Evolutionary conservation across 2,329 filamentous ascomycete species (phyloP), one percentile per base, ranked within the genome.

Genomic region (Zymoseptoria crescenta): DNA sequence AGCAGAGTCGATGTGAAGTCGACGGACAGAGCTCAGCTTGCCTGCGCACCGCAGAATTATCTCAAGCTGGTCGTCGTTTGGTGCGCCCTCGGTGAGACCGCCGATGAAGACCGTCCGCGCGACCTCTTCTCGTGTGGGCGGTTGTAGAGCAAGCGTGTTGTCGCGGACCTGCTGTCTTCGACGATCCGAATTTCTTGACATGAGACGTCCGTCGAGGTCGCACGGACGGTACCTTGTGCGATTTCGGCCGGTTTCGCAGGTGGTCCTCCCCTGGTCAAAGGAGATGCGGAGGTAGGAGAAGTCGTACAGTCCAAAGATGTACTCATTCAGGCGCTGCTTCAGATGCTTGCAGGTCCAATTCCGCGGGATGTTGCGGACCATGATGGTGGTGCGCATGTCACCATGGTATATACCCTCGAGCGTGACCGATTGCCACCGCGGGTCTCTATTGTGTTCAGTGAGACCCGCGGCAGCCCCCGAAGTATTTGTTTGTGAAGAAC

Each of bases 361-460:
- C 76, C 96, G 96, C 1, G 93, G 93, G 52, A 96, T 93, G 72
- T 97, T 96, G 48, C 93, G 87, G 30, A 96, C 75, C 93, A 97
- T 96, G 64, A 97, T 57, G 0, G 78, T 80, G 1, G 78, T 80
- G 59, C 79, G 77, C n/a, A 79, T 74, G 63, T 80, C 78, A n/a
- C 78, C 78, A n/a, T 70, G 65, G n/a, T 68, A 56, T 57, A 80
- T 77, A 45, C 69, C 69, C 24, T 70, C 62, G 2, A 73, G 58
- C 7, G 35, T 45, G 35, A n/a, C n/a, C n/a, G n/a, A n/a, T n/a
- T n/a, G 35, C 35, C 35, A 16, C 35, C 35, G 35, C 35, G 35
- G 35, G 35, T 41, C 35, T 41, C 35, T 41, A 16, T 4, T 41
- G 35, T 41, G 9, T 41, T 41, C 10, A 41, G 35, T 9, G 35